phyloP scores from a whole-genome alignment of 306 rosid genomes.

The Cucumis sativus region DNA sequence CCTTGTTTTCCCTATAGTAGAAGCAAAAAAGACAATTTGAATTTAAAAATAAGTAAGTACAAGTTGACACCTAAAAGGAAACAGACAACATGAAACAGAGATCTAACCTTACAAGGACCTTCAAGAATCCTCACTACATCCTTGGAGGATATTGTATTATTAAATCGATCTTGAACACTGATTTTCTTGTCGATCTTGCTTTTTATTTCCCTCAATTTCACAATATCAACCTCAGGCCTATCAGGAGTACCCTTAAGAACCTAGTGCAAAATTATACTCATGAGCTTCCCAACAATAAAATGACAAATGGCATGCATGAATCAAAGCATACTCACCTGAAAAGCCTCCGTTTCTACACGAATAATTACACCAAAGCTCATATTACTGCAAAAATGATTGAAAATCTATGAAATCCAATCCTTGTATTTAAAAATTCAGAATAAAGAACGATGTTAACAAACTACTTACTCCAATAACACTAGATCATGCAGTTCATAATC shows the following conservation, averaged over 20 bases:
- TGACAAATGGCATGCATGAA: neutral
- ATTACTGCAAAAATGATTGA: slow-evolving; percentile 51
- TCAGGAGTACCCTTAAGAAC: slow-evolving; percentile 94
- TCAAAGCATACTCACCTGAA: slow-evolving; percentile 46
- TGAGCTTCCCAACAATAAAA: slow-evolving; percentile 4
- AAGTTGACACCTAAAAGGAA: slow-evolving; percentile 6
- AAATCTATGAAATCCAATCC: neutral
- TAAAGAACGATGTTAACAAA: neutral
- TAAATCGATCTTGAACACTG: slow-evolving; percentile 64
- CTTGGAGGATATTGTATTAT: slow-evolving; percentile 62
- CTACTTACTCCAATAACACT: slow-evolving; percentile 76
- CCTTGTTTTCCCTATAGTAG: slow-evolving; percentile 86
- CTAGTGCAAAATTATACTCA: slow-evolving; percentile 24
- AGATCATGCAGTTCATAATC: slow-evolving; percentile 96
- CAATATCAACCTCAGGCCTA: slow-evolving; percentile 73
- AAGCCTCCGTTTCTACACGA: slow-evolving; percentile 96
- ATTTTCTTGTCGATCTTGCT: slow-evolving; percentile 78
- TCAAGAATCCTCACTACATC: slow-evolving; percentile 83
- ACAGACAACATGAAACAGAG: slow-evolving; percentile 13
- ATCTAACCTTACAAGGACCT: slow-evolving; percentile 81
- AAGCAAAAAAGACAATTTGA: neutral
- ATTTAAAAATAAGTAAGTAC: neutral
- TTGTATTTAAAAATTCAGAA: neutral
- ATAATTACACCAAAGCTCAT: slow-evolving; percentile 83
- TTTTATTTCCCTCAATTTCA: slow-evolving; percentile 83